phyloP scores from a whole-genome alignment of 129 eudicot species.

The Gnaphalium uliginosum region DNA sequence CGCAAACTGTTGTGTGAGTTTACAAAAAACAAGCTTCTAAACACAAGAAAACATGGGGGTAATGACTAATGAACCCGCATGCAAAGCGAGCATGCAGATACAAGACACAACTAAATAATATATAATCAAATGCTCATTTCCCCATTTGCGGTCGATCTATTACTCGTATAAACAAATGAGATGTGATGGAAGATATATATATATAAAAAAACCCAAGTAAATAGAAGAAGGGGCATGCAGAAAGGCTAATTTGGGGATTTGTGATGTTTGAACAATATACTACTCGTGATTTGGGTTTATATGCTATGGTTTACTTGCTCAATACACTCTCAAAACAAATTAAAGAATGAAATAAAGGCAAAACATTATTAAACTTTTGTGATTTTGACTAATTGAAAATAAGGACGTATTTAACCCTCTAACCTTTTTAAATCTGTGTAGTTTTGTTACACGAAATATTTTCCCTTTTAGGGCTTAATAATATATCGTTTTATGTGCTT shows the following conservation, averaged over 20 bases:
- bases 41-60: constrained; percentile 32
- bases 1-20: neutral
- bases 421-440: too few species aligned
- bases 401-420: too few species aligned
- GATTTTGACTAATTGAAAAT: too few species aligned
- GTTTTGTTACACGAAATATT: too few species aligned
- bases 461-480: too few species aligned
- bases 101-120: constrained; percentile 8
- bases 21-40: constrained; percentile 4
- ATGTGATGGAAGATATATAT: constrained; percentile 1
- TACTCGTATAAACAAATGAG: neutral
- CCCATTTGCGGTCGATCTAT: constrained; percentile 11
- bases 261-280: constrained; percentile 24
- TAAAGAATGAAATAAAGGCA: too few species aligned
- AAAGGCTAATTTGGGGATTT: constrained; percentile 30
- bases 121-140: constrained; percentile 22
- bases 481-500: too few species aligned
- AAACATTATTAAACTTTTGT: too few species aligned
- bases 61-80: constrained; percentile 34
- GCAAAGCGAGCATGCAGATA: constrained; percentile 30
- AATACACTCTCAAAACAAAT: too few species aligned
- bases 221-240: constrained; percentile 4
- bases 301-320: constrained; percentile 2
- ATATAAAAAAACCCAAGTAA: constrained; percentile 17
- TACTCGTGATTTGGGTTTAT: constrained; percentile 8